A percentile compares a stretch with the other conserved stretches of the same genome.
These are phyloP conservation scores for Tolypocladium endophyticum DNA, from an alignment of 2,329 filamentous ascomycete species.

Conservation along the genomic window DNA sequence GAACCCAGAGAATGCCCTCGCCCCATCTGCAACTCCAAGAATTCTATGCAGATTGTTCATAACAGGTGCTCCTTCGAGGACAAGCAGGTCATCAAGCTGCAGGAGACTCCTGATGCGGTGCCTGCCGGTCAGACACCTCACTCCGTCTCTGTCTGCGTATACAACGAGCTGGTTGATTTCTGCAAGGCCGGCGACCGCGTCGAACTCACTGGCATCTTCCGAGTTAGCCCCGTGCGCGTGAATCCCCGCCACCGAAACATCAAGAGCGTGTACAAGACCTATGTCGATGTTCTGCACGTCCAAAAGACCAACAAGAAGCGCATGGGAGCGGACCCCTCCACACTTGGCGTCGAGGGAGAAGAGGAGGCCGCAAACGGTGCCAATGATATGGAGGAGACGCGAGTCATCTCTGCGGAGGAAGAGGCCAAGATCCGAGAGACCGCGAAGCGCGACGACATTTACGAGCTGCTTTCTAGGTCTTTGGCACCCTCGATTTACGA, in stretches of 20 bases:
- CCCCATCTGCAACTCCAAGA: constrained; percentile 67
- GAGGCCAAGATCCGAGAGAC: constrained; percentile 80
- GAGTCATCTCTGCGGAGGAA: constrained; percentile 76
- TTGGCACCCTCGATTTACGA: constrained; percentile 94
- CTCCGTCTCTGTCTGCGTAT: constrained; percentile 90
- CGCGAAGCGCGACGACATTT: constrained; percentile 73
- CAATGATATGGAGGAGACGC: constrained; percentile 69
- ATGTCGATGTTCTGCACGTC: constrained; percentile 88
- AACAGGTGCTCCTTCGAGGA: constrained; percentile 92
- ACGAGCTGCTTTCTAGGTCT: constrained; percentile 83
- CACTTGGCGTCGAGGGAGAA: constrained; percentile 70
- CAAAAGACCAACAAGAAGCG: constrained; percentile 95
- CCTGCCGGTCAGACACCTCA: constrained; percentile 95
- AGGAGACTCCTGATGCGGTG: constrained; percentile 91
- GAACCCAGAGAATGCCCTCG: constrained; percentile 89
- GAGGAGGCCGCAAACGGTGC: constrained; percentile 54
- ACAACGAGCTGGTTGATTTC: constrained; percentile 93
- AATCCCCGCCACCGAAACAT: constrained; percentile 88
- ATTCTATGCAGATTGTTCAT: constrained; percentile 97
- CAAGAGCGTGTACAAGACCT: constrained; percentile 96
- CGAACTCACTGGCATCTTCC: constrained; percentile 93
- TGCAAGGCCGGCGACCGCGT: constrained; percentile 97
- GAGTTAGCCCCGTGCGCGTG: constrained; percentile 83
- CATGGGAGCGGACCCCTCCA: constrained; percentile 82
- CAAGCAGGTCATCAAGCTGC: constrained; percentile 97